Evolutionary conservation across 495 filamentous ascomycete genomes (phyloP).

Genomic region (Beverwykella pulmonaria): DNA sequence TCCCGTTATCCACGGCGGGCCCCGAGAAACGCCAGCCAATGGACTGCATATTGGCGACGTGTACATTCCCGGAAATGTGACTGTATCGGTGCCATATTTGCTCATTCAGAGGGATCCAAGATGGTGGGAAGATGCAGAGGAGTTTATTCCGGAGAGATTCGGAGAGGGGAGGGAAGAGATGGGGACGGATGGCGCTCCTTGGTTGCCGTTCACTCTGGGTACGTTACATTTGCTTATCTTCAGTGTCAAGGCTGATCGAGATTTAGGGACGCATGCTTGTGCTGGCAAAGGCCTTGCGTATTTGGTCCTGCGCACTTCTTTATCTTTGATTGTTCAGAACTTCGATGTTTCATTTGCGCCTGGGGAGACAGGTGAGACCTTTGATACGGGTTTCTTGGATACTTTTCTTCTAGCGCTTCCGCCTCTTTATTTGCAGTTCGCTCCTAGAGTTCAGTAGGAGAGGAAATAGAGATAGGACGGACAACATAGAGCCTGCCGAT

Average conservation of each 20-base stretch:
- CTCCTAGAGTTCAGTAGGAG: constrained; percentile 1
- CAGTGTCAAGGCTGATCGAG: neutral
- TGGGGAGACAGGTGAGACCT: constrained; percentile 46
- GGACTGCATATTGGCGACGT: constrained; percentile 53
- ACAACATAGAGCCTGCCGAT: too few species aligned
- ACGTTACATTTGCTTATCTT: neutral
- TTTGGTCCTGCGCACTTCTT: constrained; percentile 53
- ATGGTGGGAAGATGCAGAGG: constrained; percentile 35
- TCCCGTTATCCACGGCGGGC: constrained; percentile 52
- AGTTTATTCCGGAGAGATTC: constrained; percentile 63
- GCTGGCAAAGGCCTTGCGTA: constrained; percentile 57
- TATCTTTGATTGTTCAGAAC: constrained; percentile 48
- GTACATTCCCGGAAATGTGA: constrained; percentile 51
- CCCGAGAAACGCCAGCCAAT: constrained; percentile 51
- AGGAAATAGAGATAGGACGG: too few species aligned
- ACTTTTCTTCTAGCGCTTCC: constrained; percentile 14
- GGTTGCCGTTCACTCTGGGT: constrained; percentile 55
- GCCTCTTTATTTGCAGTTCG: constrained; percentile 24
- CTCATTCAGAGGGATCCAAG: constrained; percentile 42
- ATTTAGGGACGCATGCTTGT: constrained; percentile 50
- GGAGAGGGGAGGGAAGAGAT: constrained; percentile 48
- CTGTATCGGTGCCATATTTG: constrained; percentile 46
- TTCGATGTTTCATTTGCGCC: constrained; percentile 52
- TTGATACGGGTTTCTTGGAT: constrained; percentile 21
- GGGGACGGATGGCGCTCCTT: constrained; percentile 52